Percentiles rank a stretch among this genome's conserved stretches.
phyloP scores from a whole-genome alignment of 2,329 filamentous ascomycete genomes.

The Sclerotinia subarctica region DNA sequence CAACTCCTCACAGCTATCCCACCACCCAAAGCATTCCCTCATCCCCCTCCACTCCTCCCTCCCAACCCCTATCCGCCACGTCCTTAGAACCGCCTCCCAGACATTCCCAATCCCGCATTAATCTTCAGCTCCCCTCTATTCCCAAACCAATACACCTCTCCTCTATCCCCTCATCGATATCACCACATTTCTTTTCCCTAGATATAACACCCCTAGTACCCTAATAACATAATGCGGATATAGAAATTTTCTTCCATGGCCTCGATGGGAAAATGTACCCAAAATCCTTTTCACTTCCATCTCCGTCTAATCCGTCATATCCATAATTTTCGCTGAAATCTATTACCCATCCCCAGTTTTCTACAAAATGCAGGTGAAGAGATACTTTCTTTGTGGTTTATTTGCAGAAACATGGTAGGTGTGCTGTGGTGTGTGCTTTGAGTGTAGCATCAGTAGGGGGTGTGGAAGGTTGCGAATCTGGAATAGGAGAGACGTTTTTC shows the following conservation, averaged over 20 bases:
- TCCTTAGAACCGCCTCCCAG: neutral
- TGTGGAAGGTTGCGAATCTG: neutral
- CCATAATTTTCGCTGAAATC: neutral
- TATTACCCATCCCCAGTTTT: neutral
- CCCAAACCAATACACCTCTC: neutral
- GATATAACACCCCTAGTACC: too few species aligned
- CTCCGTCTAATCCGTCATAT: neutral
- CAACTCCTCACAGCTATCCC: too few species aligned
- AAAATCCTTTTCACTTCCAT: neutral
- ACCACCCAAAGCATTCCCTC: neutral
- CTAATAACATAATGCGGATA: neutral
- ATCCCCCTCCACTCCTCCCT: neutral
- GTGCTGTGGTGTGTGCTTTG: neutral
- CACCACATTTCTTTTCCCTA: neutral
- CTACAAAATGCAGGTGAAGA: neutral
- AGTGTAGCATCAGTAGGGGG: neutral
- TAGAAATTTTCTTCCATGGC: neutral
- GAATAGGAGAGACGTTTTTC: constrained; percentile 6
- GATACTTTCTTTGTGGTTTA: neutral
- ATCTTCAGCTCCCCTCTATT: neutral
- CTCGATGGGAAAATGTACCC: constrained; percentile 2
- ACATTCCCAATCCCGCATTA: constrained; percentile 2
- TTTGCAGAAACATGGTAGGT: neutral
- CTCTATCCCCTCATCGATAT: neutral
- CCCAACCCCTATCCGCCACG: constrained; percentile 1